A percentile compares a stretch with the other conserved stretches of the same genome.
These are phyloP conservation scores for Sequoiadendron giganteum DNA, from an alignment of 75 land plant species.

Conservation along the genomic window DNA sequence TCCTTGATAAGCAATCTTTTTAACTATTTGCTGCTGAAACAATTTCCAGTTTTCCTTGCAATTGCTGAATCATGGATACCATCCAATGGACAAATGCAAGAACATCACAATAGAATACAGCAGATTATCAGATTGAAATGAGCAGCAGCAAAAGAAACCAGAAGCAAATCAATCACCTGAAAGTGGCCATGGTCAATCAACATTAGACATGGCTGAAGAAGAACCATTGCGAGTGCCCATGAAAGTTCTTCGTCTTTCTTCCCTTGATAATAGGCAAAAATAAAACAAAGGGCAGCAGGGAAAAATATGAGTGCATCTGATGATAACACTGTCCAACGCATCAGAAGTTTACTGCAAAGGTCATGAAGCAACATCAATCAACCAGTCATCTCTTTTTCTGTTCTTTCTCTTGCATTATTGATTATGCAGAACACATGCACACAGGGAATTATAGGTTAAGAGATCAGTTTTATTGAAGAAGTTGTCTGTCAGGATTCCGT, in stretches of 20 bases:
- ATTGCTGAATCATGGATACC: background rate
- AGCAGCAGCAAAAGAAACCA: background rate
- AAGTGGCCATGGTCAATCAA: constrained; percentile 97
- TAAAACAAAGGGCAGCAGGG: constrained; percentile 76
- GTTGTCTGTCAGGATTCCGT: background rate
- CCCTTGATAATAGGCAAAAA: constrained; percentile 31
- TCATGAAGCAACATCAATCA: constrained; percentile 9
- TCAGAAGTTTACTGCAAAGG: constrained; percentile 75
- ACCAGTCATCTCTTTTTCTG: background rate
- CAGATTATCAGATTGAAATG: background rate
- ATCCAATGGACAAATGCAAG: background rate
- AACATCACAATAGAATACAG: background rate
- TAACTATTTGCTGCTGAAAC: background rate
- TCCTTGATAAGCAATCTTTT: background rate
- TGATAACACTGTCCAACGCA: constrained; percentile 96
- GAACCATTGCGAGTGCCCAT: constrained; percentile 74
- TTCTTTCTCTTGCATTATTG: background rate
- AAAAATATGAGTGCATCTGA: constrained; percentile 83
- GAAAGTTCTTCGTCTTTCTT: constrained; percentile 23
- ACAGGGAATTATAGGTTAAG: background rate
- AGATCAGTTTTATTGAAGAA: background rate
- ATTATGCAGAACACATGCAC: background rate
- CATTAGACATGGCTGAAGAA: constrained; percentile 83
- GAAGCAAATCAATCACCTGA: constrained; percentile 53
- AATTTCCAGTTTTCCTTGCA: background rate